phyloP scores from a whole-genome alignment of 2,329 filamentous ascomycete genomes.

The Colletotrichum ledebouriae region DNA sequence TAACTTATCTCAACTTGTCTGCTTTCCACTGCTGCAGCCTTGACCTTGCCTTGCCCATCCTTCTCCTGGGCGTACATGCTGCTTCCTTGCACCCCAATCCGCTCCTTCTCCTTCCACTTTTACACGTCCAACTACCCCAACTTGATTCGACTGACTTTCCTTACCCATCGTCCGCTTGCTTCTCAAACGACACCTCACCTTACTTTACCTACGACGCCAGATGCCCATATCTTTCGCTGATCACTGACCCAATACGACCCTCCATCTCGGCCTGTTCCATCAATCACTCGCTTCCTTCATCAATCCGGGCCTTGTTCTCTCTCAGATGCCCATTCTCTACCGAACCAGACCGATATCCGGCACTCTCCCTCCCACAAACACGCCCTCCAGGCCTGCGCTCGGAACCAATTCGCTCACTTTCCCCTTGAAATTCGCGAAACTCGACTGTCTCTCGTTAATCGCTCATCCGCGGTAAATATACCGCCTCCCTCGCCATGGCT shows the following conservation, averaged over 20 bases:
- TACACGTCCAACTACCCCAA: constrained; percentile 2
- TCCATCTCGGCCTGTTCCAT: not conserved
- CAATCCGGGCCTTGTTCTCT: not conserved
- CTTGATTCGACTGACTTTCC: constrained; percentile 10
- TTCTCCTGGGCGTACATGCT: not conserved
- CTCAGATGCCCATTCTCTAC: not conserved
- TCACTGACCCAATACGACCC: constrained; percentile 20
- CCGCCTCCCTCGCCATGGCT: constrained; percentile 58
- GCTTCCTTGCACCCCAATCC: constrained; percentile 11
- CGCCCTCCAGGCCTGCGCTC: not conserved
- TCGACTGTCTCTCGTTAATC: not conserved
- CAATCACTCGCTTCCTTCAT: not conserved
- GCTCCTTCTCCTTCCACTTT: constrained; percentile 10
- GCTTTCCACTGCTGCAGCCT: not conserved
- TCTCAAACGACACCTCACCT: constrained; percentile 8
- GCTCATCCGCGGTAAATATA: constrained; percentile 18
- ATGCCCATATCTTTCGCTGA: constrained; percentile 31
- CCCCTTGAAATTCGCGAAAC: constrained; percentile 7
- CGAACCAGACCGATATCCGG: not conserved
- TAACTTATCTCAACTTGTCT: constrained; percentile 7
- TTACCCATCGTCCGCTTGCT: not conserved
- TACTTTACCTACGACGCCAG: constrained; percentile 11
- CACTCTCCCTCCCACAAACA: not conserved
- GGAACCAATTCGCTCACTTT: not conserved
- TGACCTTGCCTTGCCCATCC: not conserved